These are phyloP conservation scores for Bipolaris sorokiniana DNA, from an alignment of 2,329 filamentous ascomycete species.

Conservation along the genomic window DNA sequence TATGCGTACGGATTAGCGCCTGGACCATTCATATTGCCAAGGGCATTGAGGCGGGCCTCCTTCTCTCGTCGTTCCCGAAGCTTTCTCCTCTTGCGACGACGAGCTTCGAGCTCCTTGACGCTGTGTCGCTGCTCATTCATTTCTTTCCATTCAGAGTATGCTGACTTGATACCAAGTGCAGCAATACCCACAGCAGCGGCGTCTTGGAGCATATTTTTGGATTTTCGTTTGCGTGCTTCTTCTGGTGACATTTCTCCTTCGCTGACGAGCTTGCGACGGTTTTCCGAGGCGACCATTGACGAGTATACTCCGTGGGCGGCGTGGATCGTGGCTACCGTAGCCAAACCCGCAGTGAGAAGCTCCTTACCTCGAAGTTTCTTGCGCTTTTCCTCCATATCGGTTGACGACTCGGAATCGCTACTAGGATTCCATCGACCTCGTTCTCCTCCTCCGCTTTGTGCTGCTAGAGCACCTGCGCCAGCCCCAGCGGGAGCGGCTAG, in stretches of 20 bases:
- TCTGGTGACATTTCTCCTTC: conserved; percentile 68
- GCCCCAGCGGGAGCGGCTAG: conserved; percentile 45
- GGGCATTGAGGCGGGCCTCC: conserved; percentile 52
- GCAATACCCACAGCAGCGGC: conserved; percentile 70
- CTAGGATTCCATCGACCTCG: conserved; percentile 31
- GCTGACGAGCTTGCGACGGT: conserved; percentile 63
- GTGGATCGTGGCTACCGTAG: conserved; percentile 72
- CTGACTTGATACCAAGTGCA: conserved; percentile 70
- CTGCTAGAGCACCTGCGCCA: conserved; percentile 46
- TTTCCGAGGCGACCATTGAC: conserved; percentile 68
- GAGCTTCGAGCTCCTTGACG: conserved; percentile 60
- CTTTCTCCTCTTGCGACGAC: conserved; percentile 56
- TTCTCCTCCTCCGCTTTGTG: conserved; percentile 27
- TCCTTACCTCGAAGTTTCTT: conserved; percentile 72
- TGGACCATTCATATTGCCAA: conserved; percentile 45
- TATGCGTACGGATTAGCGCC: conserved; percentile 48
- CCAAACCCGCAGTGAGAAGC: conserved; percentile 68
- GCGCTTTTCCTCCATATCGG: conserved; percentile 66
- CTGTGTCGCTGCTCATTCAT: conserved; percentile 66
- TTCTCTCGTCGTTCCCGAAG: conserved; percentile 51
- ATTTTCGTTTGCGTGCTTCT: conserved; percentile 66
- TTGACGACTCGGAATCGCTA: conserved; percentile 59
- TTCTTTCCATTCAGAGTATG: conserved; percentile 71
- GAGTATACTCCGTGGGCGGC: conserved; percentile 69
- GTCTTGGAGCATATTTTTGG: conserved; percentile 69